Evolutionary conservation across 2,329 filamentous ascomycete genomes (phyloP), one percentile per base, ranked within the genome.

Genomic region (Botryotinia convoluta): DNA sequence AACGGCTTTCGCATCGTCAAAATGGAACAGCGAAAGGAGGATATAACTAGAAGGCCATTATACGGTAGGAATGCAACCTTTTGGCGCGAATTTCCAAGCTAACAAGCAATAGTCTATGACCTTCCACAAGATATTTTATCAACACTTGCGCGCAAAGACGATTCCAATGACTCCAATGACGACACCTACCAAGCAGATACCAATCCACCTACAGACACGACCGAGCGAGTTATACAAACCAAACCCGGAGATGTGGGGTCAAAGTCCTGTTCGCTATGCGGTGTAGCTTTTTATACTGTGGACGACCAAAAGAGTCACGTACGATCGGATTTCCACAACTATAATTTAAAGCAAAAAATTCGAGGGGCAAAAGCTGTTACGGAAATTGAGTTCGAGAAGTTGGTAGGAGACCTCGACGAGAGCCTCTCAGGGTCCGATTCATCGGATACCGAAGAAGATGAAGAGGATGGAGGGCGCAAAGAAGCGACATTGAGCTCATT

Each of bases 261-360:
- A 9, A 94, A 93, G 74, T 88, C 93, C 22, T 99, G 96, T 81
- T 90, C 91, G 1, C 86, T 98, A 7, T 99, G 96, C 83, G 86
- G 87, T 57, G 86, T 94, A 54, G 85, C 87, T 8, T 97, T 97
- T 79, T 80, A 86, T 45, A 91, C 87, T 16, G 87, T 97, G 12
- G 86, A 90, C 74, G 95, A 98, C 75, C 95, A 98, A 81, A 89
- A 93, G 75, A 88, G 89, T 74, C 96, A 99, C 83, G 90, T 93
- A 73, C 92, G 93, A 79, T 97, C 95, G 16, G 96, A 99, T 80
- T 86, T 97, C 67, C 96, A 99, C 82, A 89, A 92, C 76, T 99
- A 98, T 84, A 99, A 99, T 81, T 84, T 98, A 75, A 98, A 97
- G 83, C 93, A 95, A 81, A 97, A 93, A 84, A 84, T 97, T 73